Conservation (phyloP, 768 basidiomycete genomes). For the Boletus vinaceobasis region DNA sequence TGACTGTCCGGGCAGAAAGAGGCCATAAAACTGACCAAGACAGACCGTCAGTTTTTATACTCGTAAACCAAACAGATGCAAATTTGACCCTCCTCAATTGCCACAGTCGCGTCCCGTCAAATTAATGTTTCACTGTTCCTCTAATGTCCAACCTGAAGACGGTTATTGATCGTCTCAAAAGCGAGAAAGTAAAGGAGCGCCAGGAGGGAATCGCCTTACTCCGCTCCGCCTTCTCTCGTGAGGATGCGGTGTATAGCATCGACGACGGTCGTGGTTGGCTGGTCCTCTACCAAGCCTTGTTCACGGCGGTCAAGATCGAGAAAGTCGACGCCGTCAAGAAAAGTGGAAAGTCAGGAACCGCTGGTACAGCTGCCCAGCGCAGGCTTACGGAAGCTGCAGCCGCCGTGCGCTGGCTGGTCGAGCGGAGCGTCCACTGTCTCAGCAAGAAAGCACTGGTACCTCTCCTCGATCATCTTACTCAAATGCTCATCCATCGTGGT, state of each 20-base stretch:
- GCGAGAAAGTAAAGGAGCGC: constrained; percentile 67
- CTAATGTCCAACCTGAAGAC: constrained; percentile 43
- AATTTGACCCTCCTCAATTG: constrained; percentile 14
- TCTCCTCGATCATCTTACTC: constrained; percentile 62
- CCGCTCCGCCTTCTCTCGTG: constrained; percentile 48
- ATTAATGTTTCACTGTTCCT: constrained; percentile 2
- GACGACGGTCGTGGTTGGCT: constrained; percentile 53
- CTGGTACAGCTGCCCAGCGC: constrained; percentile 47
- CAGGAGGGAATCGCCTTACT: constrained; percentile 58
- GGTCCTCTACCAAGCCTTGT: constrained; percentile 69
- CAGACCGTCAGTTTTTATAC: constrained; percentile 23
- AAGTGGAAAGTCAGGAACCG: constrained; percentile 38
- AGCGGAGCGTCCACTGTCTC: constrained; percentile 54
- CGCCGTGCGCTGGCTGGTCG: constrained; percentile 69
- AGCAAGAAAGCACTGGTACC: constrained; percentile 52
- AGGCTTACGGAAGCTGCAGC: constrained; percentile 66
- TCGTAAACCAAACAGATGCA: constrained; percentile 27
- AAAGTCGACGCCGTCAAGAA: constrained; percentile 44
- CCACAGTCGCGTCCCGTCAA: constrained; percentile 17
- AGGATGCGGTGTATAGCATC: constrained; percentile 40
- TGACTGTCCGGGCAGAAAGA: constrained; percentile 78
- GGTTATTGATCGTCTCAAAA: constrained; percentile 51
- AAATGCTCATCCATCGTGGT: constrained; percentile 52
- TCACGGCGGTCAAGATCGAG: constrained; percentile 62
- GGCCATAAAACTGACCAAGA: constrained; percentile 38